phyloP scores from a whole-genome alignment of 805 yeast species.

The Nakazawaea siamensis region DNA sequence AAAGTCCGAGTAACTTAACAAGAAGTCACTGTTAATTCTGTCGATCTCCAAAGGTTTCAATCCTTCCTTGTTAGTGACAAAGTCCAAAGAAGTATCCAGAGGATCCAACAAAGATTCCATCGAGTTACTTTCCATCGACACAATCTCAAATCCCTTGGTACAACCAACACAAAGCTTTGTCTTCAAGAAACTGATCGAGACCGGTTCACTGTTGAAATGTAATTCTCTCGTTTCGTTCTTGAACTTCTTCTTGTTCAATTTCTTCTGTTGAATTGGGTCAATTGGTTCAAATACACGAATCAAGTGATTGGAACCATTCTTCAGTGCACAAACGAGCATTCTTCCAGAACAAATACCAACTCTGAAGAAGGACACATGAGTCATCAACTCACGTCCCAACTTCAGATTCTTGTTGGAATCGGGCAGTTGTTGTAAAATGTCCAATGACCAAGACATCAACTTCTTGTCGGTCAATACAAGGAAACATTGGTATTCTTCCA shows the following conservation, averaged over 20 bases:
- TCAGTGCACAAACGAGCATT: slow-evolving; percentile 83
- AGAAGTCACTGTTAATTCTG: slow-evolving; percentile 79
- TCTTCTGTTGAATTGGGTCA: slow-evolving; percentile 53
- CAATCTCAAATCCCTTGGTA: slow-evolving; percentile 92
- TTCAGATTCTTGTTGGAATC: slow-evolving; percentile 45
- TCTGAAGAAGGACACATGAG: slow-evolving; percentile 86
- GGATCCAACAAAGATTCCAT: slow-evolving; percentile 91
- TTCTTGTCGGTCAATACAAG: slow-evolving; percentile 78
- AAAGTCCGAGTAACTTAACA: slow-evolving; percentile 85
- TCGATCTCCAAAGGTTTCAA: slow-evolving; percentile 89
- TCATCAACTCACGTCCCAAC: slow-evolving; percentile 68
- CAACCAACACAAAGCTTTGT: slow-evolving; percentile 92
- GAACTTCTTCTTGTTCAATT: slow-evolving; percentile 61
- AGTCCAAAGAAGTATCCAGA: slow-evolving; percentile 96
- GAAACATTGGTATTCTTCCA: slow-evolving; percentile 84
- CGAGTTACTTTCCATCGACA: slow-evolving; percentile 73
- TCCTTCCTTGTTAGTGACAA: slow-evolving; percentile 76
- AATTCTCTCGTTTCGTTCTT: slow-evolving; percentile 68
- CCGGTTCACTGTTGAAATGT: slow-evolving; percentile 79
- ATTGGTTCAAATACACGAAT: slow-evolving; percentile 85
- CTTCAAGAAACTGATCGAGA: slow-evolving; percentile 83
- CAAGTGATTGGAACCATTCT: slow-evolving; percentile 65
- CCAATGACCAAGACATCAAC: slow-evolving; percentile 71
- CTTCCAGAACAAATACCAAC: slow-evolving; percentile 90
- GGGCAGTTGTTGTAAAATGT: slow-evolving; percentile 44